Conservation (phyloP, 2,329 filamentous ascomycete genomes). For the Penicillium frequentans region DNA sequence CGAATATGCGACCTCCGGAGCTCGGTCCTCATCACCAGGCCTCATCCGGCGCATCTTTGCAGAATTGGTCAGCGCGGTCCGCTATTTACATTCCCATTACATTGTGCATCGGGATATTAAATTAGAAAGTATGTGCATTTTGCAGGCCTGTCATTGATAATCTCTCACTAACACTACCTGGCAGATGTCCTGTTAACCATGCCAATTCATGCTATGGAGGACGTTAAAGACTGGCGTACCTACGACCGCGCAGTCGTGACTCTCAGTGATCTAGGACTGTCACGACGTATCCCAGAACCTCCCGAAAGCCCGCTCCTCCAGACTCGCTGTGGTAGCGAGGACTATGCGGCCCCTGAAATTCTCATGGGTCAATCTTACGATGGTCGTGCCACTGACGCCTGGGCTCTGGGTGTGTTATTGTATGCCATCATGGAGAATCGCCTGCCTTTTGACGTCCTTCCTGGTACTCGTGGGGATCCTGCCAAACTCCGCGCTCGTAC, state of each 20-base stretch:
- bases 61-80: conserved; percentile 80
- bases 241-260: conserved; percentile 84
- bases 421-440: conserved; percentile 93
- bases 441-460: conserved; percentile 86
- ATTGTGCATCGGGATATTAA: conserved; percentile 98
- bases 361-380: conserved; percentile 95
- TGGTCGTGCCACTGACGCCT: conserved; percentile 86
- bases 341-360: conserved; percentile 95
- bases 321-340: conserved; percentile 91
- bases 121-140: conserved; percentile 71
- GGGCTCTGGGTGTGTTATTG: conserved; percentile 89
- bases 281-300: conserved; percentile 71
- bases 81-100: conserved; percentile 77
- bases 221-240: conserved; percentile 66
- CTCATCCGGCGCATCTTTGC: conserved; percentile 84
- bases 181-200: conserved; percentile 90
- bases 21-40: conserved; percentile 64
- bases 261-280: conserved; percentile 87
- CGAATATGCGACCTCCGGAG: conserved; percentile 77
- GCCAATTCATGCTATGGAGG: conserved; percentile 65
- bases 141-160: not conserved
- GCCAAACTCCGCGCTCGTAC: conserved; percentile 76
- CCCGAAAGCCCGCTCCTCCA: conserved; percentile 83
- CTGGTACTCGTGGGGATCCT: conserved; percentile 70
- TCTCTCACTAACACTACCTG: conserved; percentile 15